Evolutionary conservation across 1,139 yeast species (phyloP).

Genomic region (Taiozyma onychis): DNA sequence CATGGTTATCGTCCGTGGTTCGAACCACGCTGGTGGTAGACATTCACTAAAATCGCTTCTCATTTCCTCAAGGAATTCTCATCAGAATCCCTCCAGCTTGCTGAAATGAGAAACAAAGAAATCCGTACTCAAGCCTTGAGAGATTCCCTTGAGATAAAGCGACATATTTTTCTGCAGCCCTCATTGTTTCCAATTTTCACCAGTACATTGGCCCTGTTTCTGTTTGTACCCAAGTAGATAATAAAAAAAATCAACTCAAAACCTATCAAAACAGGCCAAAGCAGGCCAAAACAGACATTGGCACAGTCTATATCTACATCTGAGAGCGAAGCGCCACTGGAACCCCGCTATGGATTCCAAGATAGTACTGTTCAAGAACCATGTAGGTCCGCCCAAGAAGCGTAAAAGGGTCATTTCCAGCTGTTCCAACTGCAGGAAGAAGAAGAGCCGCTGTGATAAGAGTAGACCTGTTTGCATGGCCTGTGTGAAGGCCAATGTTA

Average conservation of each 20-base stretch:
- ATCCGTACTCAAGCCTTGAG: background rate
- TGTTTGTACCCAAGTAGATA: too few relatives aligned
- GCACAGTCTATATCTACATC: background rate
- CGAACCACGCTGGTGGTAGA: background rate
- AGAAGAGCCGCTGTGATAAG: conserved; percentile 35
- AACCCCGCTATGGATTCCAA: background rate
- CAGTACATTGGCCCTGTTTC: too few relatives aligned
- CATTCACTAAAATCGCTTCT: background rate
- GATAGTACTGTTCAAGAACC: background rate
- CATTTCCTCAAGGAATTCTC: background rate
- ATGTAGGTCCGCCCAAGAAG: conserved; percentile 16
- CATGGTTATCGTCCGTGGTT: background rate
- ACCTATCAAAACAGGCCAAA: background rate
- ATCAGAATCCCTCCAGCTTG: too few relatives aligned
- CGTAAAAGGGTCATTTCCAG: conserved; percentile 29
- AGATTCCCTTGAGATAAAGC: background rate
- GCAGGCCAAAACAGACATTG: background rate
- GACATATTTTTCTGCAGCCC: too few relatives aligned
- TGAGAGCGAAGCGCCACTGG: background rate
- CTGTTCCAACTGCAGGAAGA: conserved; percentile 36
- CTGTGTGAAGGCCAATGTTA: conserved; percentile 23
- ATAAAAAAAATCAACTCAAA: too few relatives aligned
- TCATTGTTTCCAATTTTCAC: too few relatives aligned
- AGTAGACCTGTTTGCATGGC: conserved; percentile 24
- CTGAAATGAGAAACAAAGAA: background rate